These are phyloP conservation scores for Cercophora sp. DNA, from an alignment of 495 filamentous ascomycete species.

Conservation along the genomic window DNA sequence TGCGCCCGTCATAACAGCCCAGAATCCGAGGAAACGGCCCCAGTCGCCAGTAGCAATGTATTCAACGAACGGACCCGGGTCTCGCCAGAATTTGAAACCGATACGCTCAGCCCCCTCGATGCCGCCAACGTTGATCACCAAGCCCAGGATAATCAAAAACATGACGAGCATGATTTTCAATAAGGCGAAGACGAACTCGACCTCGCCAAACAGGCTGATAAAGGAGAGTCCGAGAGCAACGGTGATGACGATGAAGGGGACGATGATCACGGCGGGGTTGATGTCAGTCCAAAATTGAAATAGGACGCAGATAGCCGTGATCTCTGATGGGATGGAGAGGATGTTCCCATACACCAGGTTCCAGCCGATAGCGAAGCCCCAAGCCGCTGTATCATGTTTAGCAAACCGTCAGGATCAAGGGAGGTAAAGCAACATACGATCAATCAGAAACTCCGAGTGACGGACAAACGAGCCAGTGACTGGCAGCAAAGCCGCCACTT, in stretches of 20 bases:
- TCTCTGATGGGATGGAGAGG: constrained; percentile 55
- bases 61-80: constrained; percentile 66
- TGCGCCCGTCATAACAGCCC: constrained; percentile 56
- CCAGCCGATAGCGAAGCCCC: constrained; percentile 76
- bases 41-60: constrained; percentile 49
- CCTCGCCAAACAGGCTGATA: constrained; percentile 59
- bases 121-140: constrained; percentile 63
- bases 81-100: constrained; percentile 64
- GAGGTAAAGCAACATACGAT: no score
- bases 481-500: constrained; percentile 61
- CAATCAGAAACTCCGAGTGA: constrained; percentile 70
- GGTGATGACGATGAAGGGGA: constrained; percentile 52
- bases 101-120: constrained; percentile 52
- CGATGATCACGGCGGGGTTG: constrained; percentile 51
- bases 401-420: no score
- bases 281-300: constrained; percentile 56
- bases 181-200: constrained; percentile 56
- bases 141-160: constrained; percentile 62
- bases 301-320: constrained; percentile 57
- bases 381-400: no score
- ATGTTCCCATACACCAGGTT: constrained; percentile 49
- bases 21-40: constrained; percentile 57
- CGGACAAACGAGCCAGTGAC: constrained; percentile 53
- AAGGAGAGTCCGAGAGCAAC: constrained; percentile 51
- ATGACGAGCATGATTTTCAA: constrained; percentile 64